Base-by-base conservation (phyloP, 2,329 filamentous ascomycete genomes). In the Clonostachys sp. region DNA sequence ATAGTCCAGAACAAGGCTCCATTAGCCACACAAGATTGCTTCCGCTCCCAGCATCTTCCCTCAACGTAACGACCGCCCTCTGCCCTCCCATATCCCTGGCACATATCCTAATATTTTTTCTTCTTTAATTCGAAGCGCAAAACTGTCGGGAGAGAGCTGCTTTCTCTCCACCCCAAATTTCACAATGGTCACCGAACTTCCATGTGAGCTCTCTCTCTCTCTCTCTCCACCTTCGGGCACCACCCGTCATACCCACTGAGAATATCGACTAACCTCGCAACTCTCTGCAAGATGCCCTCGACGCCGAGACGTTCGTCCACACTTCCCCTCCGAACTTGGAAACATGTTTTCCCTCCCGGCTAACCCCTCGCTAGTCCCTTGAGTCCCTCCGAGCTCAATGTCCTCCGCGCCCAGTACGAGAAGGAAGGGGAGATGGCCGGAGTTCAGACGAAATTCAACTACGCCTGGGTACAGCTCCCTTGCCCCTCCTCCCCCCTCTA, bases 371-470 rank as follows among this genome's bases (percentile, higher is more conserved):
- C 46, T 57, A 94, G 90, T 64, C 89, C 94, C 56, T 80, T 99
- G 53, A 95, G 94, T 71, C 83, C 89, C 48, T 87, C 89, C 45
- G 94, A 99, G 71, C 86, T 99, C 51, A 85, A 91, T 67, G 94
- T 97, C 53, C 80, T 99, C 46, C 89, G 92, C 55, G 78, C 89
- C 51, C 94, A 99, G 68, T 99, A 94, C 66, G 92, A 97, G 65
- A 96, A 96, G 65, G 94, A 99, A 72, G 94, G 92, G 57, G 89
- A 95, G 61, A 95, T 95, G 75, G 92, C 96, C 51, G 91, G 92
- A 50, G 82, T 99, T 39, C 94, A 99, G 70, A 99, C 94, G 52
- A 97, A 97, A 67, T 99, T 99, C 81, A 99, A 99, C 83, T 97
- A 92, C 68, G 92, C 94, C 64, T 99, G 94, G 94, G 91, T 95